These are phyloP conservation scores for Lentinula detonsa DNA, from an alignment of 768 basidiomycete genomes.

Conservation along the genomic window DNA sequence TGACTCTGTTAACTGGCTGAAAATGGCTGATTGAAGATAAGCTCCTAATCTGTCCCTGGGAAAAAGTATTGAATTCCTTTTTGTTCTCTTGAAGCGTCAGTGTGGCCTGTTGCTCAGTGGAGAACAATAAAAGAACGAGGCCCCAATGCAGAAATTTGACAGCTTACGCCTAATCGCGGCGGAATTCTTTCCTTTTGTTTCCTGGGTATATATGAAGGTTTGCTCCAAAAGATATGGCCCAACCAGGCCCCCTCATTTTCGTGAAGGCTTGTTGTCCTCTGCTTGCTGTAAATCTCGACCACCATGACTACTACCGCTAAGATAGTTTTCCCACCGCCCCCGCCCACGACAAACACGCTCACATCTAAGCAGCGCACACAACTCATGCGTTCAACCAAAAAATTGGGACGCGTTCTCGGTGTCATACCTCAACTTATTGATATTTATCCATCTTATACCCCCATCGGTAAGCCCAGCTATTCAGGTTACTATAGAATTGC, in stretches of 20 bases:
- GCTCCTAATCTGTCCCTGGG: not conserved
- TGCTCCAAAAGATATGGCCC: not conserved
- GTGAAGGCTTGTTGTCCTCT: not conserved
- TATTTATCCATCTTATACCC: conserved; percentile 4
- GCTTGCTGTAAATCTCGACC: not conserved
- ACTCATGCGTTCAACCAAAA: conserved; percentile 51
- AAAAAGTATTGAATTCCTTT: not conserved
- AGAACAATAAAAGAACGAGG: not conserved
- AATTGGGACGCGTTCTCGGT: conserved; percentile 54
- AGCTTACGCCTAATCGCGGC: not conserved
- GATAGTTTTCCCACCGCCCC: conserved; percentile 40
- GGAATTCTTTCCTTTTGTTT: not conserved
- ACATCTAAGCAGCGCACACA: conserved; percentile 46
- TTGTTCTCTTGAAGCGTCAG: not conserved
- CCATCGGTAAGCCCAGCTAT: conserved; percentile 13
- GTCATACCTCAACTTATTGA: conserved; percentile 55
- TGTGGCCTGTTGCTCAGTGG: not conserved
- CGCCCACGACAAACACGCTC: conserved; percentile 54
- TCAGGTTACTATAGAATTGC: conserved; percentile 1
- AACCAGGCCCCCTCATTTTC: not conserved
- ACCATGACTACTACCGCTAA: conserved; percentile 19
- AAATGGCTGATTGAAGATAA: no score
- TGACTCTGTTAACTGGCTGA: no score
- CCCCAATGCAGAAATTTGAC: not conserved
- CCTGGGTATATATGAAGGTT: not conserved